Evolutionary conservation across 2,329 filamentous ascomycete species (phyloP), one percentile per base, ranked within the genome.

Genomic region (Fusarium sulawesiense): DNA sequence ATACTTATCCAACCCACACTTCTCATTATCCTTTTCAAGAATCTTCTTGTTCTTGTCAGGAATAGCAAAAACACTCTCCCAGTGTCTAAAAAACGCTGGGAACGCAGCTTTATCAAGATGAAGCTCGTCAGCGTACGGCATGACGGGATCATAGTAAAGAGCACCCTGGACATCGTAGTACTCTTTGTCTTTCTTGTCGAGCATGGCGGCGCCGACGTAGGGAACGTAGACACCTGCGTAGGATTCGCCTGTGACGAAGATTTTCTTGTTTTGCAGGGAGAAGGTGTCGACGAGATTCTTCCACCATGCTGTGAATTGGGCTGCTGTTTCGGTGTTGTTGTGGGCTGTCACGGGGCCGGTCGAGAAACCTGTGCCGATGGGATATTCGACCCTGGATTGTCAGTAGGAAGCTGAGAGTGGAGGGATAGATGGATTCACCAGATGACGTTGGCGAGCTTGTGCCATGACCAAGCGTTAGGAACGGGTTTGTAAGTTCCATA

Each of bases 31-130:
- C 1, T 30, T 46, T 8, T 65, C 62, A 4, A 65, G 62, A 4
- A 65, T 65, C 27, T 65, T 65, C 46, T 65, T 65, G 1, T 65
- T 65, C 23, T 60, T 65, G 14, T 65, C 27, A 2, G 62, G 62
- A 20, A 65, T 65, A 1, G 51, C 62, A 37, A 65, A 65, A 6
- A 65, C 60, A 7, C 62, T 65, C 7, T 65, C 62, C 62, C 62
- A 65, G 21, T 65, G 62, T 0, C 60, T 40, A 0, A 65, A 65
- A 9, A 65, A 65, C 0, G 29, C 62, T 0, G 62, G 62, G 10
- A 65, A 65, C 0, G 62, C 62, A 16, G 62, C 62, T 9, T 65
- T 41, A 2, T 65, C 62, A 0, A 65, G 60, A 13, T 3, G 53
- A 0, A 65, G 23, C 11, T 65, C 49, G 2, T 60, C 60, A 6